phyloP scores from a whole-genome alignment of 805 yeast genomes.

The Spathaspora hagerdaliae region DNA sequence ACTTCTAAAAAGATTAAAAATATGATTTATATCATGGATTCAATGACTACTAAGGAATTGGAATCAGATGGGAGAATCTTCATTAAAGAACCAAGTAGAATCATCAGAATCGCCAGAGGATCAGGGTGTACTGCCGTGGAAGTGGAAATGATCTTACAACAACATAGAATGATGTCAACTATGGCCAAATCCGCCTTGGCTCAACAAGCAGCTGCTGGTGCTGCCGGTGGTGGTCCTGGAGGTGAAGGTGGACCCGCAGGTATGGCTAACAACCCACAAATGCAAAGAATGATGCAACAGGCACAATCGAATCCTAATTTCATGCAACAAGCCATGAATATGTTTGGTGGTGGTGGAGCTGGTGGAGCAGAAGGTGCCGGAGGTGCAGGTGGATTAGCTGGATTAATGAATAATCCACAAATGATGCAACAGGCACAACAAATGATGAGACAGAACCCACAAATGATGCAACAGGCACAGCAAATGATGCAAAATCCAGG shows the following conservation, averaged over 20 bases:
- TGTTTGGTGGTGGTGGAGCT: slow-evolving; percentile 52
- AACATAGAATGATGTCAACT: slow-evolving; percentile 89
- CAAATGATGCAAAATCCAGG: slow-evolving; percentile 44
- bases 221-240: slow-evolving; percentile 9
- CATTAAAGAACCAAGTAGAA: slow-evolving; percentile 75
- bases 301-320: slow-evolving; percentile 47
- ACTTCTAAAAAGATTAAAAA: slow-evolving; percentile 77
- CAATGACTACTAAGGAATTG: slow-evolving; percentile 90
- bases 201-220: slow-evolving; percentile 29
- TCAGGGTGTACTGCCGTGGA: slow-evolving; percentile 90
- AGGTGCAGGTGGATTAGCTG: slow-evolving; percentile 31
- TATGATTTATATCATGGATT: slow-evolving; percentile 90
- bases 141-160: slow-evolving; percentile 87
- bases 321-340: slow-evolving; percentile 61
- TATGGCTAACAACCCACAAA: slow-evolving; percentile 32
- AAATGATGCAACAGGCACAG: slow-evolving; percentile 44
- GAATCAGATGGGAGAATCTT: slow-evolving; percentile 86
- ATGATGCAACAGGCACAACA: slow-evolving; percentile 46
- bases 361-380: slow-evolving; percentile 24
- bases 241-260: not conserved
- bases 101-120: slow-evolving; percentile 89
- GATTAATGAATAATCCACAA: slow-evolving; percentile 59
- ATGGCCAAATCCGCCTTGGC: slow-evolving; percentile 74
- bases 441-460: slow-evolving; percentile 43
- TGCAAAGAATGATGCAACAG: slow-evolving; percentile 54